These are phyloP conservation scores for Candolleomyces efflorescens DNA, from an alignment of 768 basidiomycete species.

Conservation along the genomic window DNA sequence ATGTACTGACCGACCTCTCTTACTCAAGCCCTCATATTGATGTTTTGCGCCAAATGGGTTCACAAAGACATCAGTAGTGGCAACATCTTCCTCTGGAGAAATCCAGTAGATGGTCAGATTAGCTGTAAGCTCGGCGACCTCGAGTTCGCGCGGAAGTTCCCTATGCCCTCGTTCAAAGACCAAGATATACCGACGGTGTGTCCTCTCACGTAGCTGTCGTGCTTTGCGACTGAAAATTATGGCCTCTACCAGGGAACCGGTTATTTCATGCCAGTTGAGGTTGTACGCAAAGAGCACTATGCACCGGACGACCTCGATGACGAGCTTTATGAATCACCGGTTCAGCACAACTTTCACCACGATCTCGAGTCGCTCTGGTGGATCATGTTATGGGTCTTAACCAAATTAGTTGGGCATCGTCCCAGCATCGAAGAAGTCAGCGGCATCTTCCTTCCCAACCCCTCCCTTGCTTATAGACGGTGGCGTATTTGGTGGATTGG, in stretches of 20 bases:
- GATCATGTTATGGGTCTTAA: too few relatives aligned
- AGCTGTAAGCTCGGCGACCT: slow-evolving; percentile 5
- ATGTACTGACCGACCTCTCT: too few relatives aligned
- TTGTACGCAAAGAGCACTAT: neutral
- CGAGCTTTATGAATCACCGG: too few relatives aligned
- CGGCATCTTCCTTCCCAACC: too few relatives aligned
- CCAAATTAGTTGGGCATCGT: too few relatives aligned
- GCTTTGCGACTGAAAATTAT: neutral
- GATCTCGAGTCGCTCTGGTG: too few relatives aligned
- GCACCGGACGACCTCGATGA: too few relatives aligned
- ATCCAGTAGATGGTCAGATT: neutral
- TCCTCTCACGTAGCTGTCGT: neutral
- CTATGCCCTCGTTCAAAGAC: neutral
- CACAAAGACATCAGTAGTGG: slow-evolving; percentile 8
- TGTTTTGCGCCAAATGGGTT: slow-evolving; percentile 3
- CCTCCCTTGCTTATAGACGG: too few relatives aligned
- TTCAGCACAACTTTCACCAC: too few relatives aligned
- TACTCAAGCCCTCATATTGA: neutral
- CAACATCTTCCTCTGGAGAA: neutral
- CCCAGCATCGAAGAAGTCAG: too few relatives aligned
- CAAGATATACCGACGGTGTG: neutral
- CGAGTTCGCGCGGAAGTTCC: slow-evolving; percentile 3
- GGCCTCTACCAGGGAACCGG: slow-evolving; percentile 6
- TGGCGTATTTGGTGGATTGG: too few relatives aligned
- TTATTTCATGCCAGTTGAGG: slow-evolving; percentile 1